phyloP scores from a whole-genome alignment of 116 monocot genomes.

The Papilionanthe hybrid region DNA sequence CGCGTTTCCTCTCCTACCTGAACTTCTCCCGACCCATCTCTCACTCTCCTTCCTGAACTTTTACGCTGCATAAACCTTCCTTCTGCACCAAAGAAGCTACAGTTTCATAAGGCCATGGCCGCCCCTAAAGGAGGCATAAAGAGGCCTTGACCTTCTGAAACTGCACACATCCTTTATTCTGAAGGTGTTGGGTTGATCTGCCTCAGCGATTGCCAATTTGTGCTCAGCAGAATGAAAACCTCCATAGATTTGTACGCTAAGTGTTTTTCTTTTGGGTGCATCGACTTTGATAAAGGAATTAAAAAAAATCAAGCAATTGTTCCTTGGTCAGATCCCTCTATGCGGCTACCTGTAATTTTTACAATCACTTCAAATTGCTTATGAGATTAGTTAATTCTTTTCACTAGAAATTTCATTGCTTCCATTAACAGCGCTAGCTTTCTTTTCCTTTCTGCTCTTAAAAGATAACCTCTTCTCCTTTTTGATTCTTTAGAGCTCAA shows the following conservation, averaged over 20 bases:
- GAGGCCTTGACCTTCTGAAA: slow-evolving; percentile 82
- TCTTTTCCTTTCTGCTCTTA: too few relatives aligned
- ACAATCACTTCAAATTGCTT: background rate
- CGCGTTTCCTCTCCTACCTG: too few relatives aligned
- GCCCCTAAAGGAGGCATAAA: slow-evolving; percentile 81
- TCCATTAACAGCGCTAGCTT: too few relatives aligned
- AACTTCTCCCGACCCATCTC: too few relatives aligned
- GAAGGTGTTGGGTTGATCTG: slow-evolving; percentile 10
- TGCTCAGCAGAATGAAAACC: slow-evolving; percentile 50
- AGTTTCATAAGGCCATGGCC: slow-evolving; percentile 55
- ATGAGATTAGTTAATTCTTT: background rate
- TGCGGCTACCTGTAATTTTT: slow-evolving; percentile 60
- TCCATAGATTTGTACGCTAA: slow-evolving; percentile 70
- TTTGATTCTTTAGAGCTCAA: too few relatives aligned
- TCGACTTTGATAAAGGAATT: slow-evolving; percentile 47
- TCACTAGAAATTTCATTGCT: too few relatives aligned
- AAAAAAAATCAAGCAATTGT: slow-evolving; percentile 71
- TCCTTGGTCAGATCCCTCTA: slow-evolving; percentile 57
- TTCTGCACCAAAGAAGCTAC: slow-evolving; percentile 7
- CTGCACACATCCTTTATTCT: slow-evolving; percentile 58
- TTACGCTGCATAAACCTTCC: too few relatives aligned
- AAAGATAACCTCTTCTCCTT: too few relatives aligned
- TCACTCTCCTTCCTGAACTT: too few relatives aligned
- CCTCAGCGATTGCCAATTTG: slow-evolving; percentile 23
- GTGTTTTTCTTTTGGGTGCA: slow-evolving; percentile 49